Evolutionary conservation across 192 early-diverging fungal species (phyloP).

Genomic region (Rhizophlyctis rosea): DNA sequence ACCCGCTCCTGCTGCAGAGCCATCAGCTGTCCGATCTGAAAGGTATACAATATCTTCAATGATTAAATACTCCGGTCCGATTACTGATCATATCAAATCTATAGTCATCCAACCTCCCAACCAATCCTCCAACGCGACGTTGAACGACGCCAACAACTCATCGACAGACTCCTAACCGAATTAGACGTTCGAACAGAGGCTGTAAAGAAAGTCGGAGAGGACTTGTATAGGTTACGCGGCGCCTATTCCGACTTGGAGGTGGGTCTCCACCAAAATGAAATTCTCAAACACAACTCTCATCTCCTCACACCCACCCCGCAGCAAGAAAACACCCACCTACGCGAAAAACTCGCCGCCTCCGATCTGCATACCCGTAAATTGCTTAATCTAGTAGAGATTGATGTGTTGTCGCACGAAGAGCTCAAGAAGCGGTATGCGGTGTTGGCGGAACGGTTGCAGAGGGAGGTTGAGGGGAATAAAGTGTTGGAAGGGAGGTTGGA

Average conservation of each 20-base stretch:
- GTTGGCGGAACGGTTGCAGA: conserved; percentile 36
- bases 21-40: too few relatives aligned
- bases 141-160: conserved; percentile 38
- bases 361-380: conserved; percentile 32
- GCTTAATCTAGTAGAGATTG: conserved; percentile 40
- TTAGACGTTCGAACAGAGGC: conserved; percentile 33
- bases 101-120: too few relatives aligned
- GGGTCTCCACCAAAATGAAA: too few relatives aligned
- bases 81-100: too few relatives aligned
- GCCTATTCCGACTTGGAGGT: conserved; percentile 31
- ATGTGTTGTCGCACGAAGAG: conserved; percentile 34
- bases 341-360: conserved; percentile 16
- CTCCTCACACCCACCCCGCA: conserved; percentile 6
- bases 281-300: background rate
- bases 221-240: conserved; percentile 30
- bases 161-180: conserved; percentile 43
- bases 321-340: conserved; percentile 25
- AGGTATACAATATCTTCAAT: too few relatives aligned
- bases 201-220: conserved; percentile 43
- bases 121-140: conserved; percentile 26
- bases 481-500: conserved; percentile 27
- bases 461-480: conserved; percentile 2
- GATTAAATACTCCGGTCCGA: too few relatives aligned
- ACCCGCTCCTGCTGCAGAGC: too few relatives aligned
- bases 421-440: conserved; percentile 36